Conservation (phyloP, 345 rosid species). For the Populus davidiana region DNA sequence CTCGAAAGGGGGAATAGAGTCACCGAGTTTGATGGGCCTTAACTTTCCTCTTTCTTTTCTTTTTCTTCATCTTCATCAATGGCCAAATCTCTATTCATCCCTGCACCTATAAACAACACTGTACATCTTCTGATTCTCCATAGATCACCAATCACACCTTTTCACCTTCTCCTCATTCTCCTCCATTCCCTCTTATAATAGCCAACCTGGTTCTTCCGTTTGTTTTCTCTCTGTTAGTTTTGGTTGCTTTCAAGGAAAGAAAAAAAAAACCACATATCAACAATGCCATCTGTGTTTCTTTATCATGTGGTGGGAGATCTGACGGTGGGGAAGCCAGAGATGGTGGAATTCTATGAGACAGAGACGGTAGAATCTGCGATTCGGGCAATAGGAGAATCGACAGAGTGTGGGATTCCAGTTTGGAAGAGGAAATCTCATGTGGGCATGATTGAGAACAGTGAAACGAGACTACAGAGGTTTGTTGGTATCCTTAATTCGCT, state of each 20-base stretch:
- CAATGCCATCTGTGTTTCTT: constrained; percentile 83
- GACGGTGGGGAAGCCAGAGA: constrained; percentile 96
- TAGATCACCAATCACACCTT: constrained; percentile 54
- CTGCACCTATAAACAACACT: background rate
- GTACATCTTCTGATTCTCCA: constrained; percentile 27
- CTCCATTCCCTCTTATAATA: constrained; percentile 76
- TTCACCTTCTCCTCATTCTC: constrained; percentile 70
- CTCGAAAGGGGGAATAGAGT: background rate
- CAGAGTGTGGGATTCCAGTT: constrained; percentile 89
- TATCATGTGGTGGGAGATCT: constrained; percentile 97
- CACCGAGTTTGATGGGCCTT: constrained; percentile 14
- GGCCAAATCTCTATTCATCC: constrained; percentile 14
- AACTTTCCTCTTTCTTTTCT: background rate
- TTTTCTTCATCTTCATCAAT: constrained; percentile 7
- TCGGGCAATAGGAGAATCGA: constrained; percentile 74
- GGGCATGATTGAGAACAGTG: constrained; percentile 59
- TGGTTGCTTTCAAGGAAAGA: background rate
- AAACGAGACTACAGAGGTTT: constrained; percentile 77
- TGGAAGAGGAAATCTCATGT: constrained; percentile 67
- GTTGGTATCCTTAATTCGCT: constrained; percentile 85
- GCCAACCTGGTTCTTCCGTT: constrained; percentile 7
- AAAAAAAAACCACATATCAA: background rate
- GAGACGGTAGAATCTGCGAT: constrained; percentile 87
- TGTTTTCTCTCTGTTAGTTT: background rate
- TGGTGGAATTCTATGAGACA: constrained; percentile 75